A percentile compares a stretch with the other conserved stretches of the same genome.
Conservation (phyloP, 345 rosid species). For the Salix purpurea region DNA sequence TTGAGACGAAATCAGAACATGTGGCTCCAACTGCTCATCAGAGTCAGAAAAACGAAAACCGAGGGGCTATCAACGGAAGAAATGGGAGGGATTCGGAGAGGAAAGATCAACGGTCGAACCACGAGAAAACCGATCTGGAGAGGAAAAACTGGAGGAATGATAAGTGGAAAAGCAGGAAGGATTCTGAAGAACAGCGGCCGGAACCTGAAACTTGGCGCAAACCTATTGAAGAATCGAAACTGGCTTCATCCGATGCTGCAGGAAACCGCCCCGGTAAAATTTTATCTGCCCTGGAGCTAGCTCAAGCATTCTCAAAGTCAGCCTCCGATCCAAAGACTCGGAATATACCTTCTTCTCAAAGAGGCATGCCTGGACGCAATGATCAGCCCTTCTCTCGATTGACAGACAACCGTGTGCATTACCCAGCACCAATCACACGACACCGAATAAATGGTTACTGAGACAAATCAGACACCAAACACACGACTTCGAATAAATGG, state of each 20-base stretch:
- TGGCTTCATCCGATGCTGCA: background rate
- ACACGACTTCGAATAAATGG: no score
- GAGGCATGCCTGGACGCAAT: slow-evolving; percentile 2
- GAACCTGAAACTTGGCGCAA: slow-evolving; percentile 24
- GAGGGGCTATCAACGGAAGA: slow-evolving; percentile 3
- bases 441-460: slow-evolving; percentile 19
- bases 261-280: slow-evolving; percentile 13
- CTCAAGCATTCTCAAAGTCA: slow-evolving; percentile 24
- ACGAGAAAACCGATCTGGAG: slow-evolving; percentile 8
- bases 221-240: slow-evolving; percentile 10
- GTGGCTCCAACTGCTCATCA: background rate
- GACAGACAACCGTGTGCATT: slow-evolving; percentile 5
- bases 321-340: slow-evolving; percentile 12
- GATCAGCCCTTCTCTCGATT: slow-evolving; percentile 25
- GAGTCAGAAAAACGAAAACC: background rate
- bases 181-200: slow-evolving; percentile 6
- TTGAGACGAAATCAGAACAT: slow-evolving; percentile 6
- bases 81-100: slow-evolving; percentile 11
- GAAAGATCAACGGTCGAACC: slow-evolving; percentile 3
- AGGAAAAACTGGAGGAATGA: slow-evolving; percentile 13
- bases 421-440: background rate
- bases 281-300: slow-evolving; percentile 22
- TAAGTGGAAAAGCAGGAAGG: slow-evolving; percentile 10
- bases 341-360: background rate
- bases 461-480: no score